phyloP scores from a whole-genome alignment of 805 yeast species.

The Metschnikowia amazonensis region DNA sequence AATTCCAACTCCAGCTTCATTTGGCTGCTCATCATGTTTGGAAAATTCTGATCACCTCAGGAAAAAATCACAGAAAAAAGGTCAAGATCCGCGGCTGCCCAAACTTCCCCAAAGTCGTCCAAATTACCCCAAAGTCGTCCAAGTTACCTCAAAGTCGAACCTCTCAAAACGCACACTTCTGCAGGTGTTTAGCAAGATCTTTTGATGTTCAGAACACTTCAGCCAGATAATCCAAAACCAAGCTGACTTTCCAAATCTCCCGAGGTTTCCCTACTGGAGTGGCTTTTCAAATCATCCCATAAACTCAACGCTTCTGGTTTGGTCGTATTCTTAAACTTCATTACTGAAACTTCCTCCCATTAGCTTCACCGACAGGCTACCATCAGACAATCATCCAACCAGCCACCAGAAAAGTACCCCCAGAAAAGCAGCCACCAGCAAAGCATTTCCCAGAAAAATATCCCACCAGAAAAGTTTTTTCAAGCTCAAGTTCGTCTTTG shows the following conservation, averaged over 20 bases:
- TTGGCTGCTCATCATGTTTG: constrained; percentile 1
- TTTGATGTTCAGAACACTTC: background rate
- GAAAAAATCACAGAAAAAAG: background rate
- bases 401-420: too few species aligned
- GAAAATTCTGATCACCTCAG: background rate
- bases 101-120: background rate
- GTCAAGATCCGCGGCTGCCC: background rate
- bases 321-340: too few species aligned
- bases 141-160: background rate
- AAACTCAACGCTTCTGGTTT: background rate
- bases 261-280: background rate
- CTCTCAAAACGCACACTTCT: constrained; percentile 3
- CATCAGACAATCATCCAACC: too few species aligned
- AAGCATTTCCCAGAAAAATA: too few species aligned
- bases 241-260: background rate
- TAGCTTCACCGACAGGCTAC: too few species aligned
- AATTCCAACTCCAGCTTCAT: background rate
- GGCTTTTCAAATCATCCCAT: background rate
- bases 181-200: background rate
- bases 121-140: background rate
- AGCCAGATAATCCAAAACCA: background rate
- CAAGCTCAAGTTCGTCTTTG: too few species aligned
- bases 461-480: too few species aligned
- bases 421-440: too few species aligned
- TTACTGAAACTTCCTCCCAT: too few species aligned